These are phyloP conservation scores for Wallacemonas sp. DNA, from an alignment of 208 protist genomes.

Conservation along the genomic window DNA sequence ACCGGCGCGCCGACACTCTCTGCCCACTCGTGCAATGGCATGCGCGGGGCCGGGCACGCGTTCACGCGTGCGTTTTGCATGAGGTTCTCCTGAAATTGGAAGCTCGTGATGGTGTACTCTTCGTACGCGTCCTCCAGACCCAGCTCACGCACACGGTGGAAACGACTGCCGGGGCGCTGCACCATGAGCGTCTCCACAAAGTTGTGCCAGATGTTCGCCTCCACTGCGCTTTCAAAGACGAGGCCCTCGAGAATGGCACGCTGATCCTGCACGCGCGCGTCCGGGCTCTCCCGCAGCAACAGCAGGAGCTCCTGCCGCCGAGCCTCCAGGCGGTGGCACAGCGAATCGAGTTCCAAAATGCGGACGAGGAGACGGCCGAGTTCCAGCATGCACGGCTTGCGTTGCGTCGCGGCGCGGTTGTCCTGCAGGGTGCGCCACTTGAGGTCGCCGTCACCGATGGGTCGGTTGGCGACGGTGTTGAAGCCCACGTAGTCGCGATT, in stretches of 20 bases:
- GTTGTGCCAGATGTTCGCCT: constrained; percentile 79
- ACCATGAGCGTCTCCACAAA: constrained; percentile 55
- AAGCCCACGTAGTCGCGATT: constrained; percentile 72
- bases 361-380: constrained; percentile 76
- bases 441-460: constrained; percentile 66
- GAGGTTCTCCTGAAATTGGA: constrained; percentile 83
- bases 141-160: constrained; percentile 46
- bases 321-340: constrained; percentile 73
- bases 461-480: constrained; percentile 27
- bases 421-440: constrained; percentile 39
- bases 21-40: constrained; percentile 61
- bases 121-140: constrained; percentile 79
- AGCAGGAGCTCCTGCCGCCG: constrained; percentile 68
- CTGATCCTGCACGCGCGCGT: constrained; percentile 68
- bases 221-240: constrained; percentile 72
- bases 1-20: constrained; percentile 36
- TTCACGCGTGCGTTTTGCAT: constrained; percentile 42
- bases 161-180: constrained; percentile 28
- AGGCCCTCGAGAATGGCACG: constrained; percentile 45
- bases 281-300: constrained; percentile 51
- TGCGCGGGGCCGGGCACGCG: constrained; percentile 48
- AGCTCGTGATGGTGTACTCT: constrained; percentile 75
- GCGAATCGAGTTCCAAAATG: constrained; percentile 75
- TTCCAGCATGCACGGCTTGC: constrained; percentile 86
- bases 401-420: constrained; percentile 42